These are phyloP conservation scores for Aspergillus kassunensis DNA, from an alignment of 495 filamentous ascomycete genomes.

Conservation along the genomic window DNA sequence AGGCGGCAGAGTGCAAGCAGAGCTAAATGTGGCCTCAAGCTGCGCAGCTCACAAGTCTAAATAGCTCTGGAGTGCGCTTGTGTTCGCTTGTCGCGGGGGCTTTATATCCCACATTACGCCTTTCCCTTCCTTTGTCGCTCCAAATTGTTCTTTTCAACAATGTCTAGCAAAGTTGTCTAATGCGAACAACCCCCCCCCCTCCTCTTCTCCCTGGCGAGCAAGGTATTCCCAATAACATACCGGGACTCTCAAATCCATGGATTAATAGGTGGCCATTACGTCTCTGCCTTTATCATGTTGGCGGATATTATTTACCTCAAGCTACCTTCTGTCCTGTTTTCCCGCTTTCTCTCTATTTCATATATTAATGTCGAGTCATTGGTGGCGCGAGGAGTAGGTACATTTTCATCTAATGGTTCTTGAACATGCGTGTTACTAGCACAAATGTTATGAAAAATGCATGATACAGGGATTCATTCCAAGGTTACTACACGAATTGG, in stretches of 20 bases:
- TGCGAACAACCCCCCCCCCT: no score
- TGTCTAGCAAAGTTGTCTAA: slow-evolving; percentile 23
- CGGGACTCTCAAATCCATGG: slow-evolving; percentile 1
- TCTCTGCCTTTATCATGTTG: neutral
- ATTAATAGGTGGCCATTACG: neutral
- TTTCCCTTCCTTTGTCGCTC: slow-evolving; percentile 13
- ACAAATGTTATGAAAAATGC: slow-evolving; percentile 7
- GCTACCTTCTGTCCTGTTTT: neutral
- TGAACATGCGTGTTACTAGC: slow-evolving; percentile 3
- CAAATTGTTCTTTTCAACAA: slow-evolving; percentile 27
- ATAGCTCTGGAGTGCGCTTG: neutral
- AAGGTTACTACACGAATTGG: neutral
- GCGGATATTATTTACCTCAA: slow-evolving; percentile 1
- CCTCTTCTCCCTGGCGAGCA: slow-evolving; percentile 19
- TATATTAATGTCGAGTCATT: slow-evolving; percentile 14
- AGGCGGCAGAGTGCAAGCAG: slow-evolving; percentile 99
- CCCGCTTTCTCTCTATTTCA: slow-evolving; percentile 1
- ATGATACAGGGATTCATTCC: slow-evolving; percentile 9
- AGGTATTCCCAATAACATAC: slow-evolving; percentile 23
- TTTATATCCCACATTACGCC: slow-evolving; percentile 1
- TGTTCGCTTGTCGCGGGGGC: neutral
- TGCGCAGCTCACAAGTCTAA: neutral
- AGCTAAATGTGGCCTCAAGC: slow-evolving; percentile 53
- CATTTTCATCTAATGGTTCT: slow-evolving; percentile 18
- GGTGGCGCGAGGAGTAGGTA: slow-evolving; percentile 23